Base-by-base conservation (phyloP, 2,329 filamentous ascomycete species). In the Diaporthe batatas region DNA sequence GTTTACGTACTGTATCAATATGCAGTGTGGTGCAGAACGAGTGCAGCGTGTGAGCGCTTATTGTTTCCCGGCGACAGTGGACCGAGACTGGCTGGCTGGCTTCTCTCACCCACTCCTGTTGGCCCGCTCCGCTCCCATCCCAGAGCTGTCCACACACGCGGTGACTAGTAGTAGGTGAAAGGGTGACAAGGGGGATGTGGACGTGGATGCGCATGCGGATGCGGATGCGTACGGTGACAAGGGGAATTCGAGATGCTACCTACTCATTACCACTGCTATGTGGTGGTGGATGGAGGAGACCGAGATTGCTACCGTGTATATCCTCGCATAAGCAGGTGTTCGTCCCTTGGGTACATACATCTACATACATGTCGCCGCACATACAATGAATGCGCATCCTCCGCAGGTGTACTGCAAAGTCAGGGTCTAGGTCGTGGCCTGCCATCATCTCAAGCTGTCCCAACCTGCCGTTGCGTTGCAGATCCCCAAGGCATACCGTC, bases 391-490 rank as follows among this genome's bases (percentile, higher is more conserved):
- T 34, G 57, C 57, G 23, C 23, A 29, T 16, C 21, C 16, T 32
- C 23, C 8, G 58, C 10, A 25, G 39, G 16, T 62, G 23, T 62
- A 12, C 23, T 14, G 58, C 18, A 21, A 51, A 51, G 44, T 51
- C 62, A 51, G 62, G 62, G 62, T 51, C 62, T 39, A 65, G 62
- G 29, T 65, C 62, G 44, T 51, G 44, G 62, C 59, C 59, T 23
- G 44, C 59, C 44, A 65, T 51, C 59, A 51, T 65, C 59, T 36
- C 59, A 49, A 23, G 29, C 25, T 49, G 42, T 51, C 62, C 62
- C 62, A 65, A 51, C 44, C 62, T 65, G 44, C 44, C 59, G 62
- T 65, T 51, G 62, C 62, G 44, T 65, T 65, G 62, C 62, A 65
- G 62, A 65, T 65, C 62, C 59, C 62, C 44, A 51, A 65, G 62